Percentiles rank a stretch among this genome's conserved stretches.
These are phyloP conservation scores for Mycena floridula DNA, from an alignment of 768 basidiomycete genomes.

Conservation along the genomic window DNA sequence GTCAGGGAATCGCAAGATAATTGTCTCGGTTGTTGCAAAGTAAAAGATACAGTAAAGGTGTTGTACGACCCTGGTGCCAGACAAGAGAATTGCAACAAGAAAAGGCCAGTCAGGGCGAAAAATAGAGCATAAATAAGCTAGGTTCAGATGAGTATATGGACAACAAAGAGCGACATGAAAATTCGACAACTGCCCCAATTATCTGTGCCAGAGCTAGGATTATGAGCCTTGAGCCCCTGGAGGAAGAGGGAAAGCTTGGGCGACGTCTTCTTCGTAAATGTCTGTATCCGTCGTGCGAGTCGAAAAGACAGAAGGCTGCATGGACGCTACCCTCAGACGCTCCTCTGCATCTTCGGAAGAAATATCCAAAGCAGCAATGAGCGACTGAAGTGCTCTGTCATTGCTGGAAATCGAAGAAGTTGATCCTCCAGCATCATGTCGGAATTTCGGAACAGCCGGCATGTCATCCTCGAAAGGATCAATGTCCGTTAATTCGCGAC, in stretches of 20 bases:
- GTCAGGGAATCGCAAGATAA: too few species aligned
- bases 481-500: slow-evolving; percentile 18
- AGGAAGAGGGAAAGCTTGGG: slow-evolving; percentile 33
- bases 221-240: too few species aligned
- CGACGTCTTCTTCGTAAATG: slow-evolving; percentile 30
- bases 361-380: slow-evolving; percentile 61
- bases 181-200: too few species aligned
- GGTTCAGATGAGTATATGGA: too few species aligned
- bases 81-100: too few species aligned
- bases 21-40: too few species aligned
- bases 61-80: too few species aligned
- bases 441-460: slow-evolving; percentile 21
- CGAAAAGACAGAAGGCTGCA: slow-evolving; percentile 47
- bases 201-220: too few species aligned
- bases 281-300: slow-evolving; percentile 24
- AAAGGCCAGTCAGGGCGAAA: too few species aligned
- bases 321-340: slow-evolving; percentile 49
- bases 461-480: slow-evolving; percentile 40
- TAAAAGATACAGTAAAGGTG: too few species aligned
- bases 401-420: slow-evolving; percentile 35
- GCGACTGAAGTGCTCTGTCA: slow-evolving; percentile 53
- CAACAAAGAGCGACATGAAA: too few species aligned
- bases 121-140: too few species aligned
- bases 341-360: slow-evolving; percentile 39
- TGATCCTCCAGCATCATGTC: slow-evolving; percentile 27